Evolutionary conservation across 164 flowering plant genomes (phyloP).

Genomic region (Annona cherimola): DNA sequence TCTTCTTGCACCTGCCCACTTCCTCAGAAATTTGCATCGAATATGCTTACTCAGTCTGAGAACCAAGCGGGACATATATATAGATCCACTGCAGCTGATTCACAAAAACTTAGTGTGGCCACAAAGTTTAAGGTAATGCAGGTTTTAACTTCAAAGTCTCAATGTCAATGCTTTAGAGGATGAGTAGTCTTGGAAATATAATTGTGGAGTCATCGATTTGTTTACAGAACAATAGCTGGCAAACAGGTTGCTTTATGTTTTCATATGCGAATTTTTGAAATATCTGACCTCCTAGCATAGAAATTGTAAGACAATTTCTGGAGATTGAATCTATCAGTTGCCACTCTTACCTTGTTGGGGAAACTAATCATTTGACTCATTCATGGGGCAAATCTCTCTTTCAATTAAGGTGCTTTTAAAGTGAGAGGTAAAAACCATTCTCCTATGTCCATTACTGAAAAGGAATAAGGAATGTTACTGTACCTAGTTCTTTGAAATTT

Average conservation of each 20-base stretch:
- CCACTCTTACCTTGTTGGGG: too few species aligned
- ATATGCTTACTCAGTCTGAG: conserved; percentile 75
- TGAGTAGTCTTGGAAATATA: background rate
- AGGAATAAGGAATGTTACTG: too few species aligned
- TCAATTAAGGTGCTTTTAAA: too few species aligned
- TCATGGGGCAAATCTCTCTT: too few species aligned
- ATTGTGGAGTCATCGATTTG: background rate
- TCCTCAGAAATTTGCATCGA: conserved; percentile 87
- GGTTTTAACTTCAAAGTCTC: background rate
- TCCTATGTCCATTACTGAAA: too few species aligned
- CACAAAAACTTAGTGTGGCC: conserved; percentile 90
- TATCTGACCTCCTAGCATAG: too few species aligned
- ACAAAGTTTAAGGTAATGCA: conserved; percentile 87
- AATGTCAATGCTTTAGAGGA: background rate
- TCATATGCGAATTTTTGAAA: background rate
- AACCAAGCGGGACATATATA: conserved; percentile 67
- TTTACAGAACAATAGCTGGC: background rate
- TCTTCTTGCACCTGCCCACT: conserved; percentile 80
- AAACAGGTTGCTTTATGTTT: background rate
- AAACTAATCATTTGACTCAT: too few species aligned
- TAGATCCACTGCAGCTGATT: conserved; percentile 93
- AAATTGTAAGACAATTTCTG: too few species aligned
- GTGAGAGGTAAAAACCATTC: too few species aligned
- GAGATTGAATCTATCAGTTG: too few species aligned
- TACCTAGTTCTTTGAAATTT: too few species aligned